These are phyloP conservation scores for Cichorium intybus DNA, from an alignment of 140 eudicot species.

Conservation along the genomic window DNA sequence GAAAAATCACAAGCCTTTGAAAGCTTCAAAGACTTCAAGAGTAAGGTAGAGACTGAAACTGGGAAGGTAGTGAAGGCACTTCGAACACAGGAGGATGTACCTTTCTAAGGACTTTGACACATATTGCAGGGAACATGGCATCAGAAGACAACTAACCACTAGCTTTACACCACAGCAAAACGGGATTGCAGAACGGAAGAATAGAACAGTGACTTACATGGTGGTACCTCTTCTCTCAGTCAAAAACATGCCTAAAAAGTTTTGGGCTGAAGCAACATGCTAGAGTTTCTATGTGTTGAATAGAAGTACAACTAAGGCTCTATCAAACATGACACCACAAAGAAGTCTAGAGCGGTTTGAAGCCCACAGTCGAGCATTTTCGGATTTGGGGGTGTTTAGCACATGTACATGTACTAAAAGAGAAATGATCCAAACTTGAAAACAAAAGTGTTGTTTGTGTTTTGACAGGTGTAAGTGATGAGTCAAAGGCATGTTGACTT, in stretches of 20 bases:
- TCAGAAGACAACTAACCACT: too few species aligned
- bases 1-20: slow-evolving; percentile 5
- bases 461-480: too few species aligned
- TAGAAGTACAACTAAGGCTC: background rate
- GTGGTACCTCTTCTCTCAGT: background rate
- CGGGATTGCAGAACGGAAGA: background rate
- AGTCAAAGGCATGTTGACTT: background rate
- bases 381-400: background rate
- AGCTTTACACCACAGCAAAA: background rate
- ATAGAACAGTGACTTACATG: background rate
- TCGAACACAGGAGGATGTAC: too few species aligned
- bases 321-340: background rate
- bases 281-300: background rate
- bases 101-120: too few species aligned
- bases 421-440: background rate
- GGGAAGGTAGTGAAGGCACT: too few species aligned
- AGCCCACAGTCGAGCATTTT: background rate
- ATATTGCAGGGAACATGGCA: too few species aligned
- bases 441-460: background rate
- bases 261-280: background rate
- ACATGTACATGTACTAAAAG: background rate
- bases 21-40: too few species aligned
- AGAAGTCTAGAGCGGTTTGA: background rate
- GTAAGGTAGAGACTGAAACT: too few species aligned
- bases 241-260: too few species aligned